Evolutionary conservation across 2,329 filamentous ascomycete genomes (phyloP), one percentile per base, ranked within the genome.

Genomic region (Cryphonectria radicalis): DNA sequence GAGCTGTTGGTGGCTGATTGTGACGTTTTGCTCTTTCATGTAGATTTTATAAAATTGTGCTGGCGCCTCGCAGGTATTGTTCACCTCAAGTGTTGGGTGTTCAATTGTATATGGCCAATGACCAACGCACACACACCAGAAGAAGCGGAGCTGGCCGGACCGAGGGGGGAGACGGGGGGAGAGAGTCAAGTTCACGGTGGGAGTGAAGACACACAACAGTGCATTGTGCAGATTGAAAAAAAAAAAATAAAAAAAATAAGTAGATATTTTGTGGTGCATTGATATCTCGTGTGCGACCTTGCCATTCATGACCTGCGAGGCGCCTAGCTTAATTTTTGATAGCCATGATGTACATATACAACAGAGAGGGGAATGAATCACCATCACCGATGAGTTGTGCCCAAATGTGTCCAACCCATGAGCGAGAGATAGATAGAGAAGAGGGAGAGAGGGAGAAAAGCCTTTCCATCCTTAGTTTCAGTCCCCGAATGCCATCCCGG

Each of bases 301-400:
- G 13, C 40, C n/a, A 22, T 19, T 8, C 32, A 17, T 13, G 14
- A 19, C 42, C 32, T 68, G 35, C 40, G 55, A 37, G 63, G 55
- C 66, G 32, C 17, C 40, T 63, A 19, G 64, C 35, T 37, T 17
- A 46, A 66, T 69, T 70, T 70, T 22, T 46, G 17, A 22, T 60
- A n/a, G 40, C 60, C 42, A 50, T 69, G 22, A 40, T 72, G 50
- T 72, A 70, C 63, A 70, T 67, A 57, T 64, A 72, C 43, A 65
- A 72, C 60, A 62, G 72, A 67, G 67, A 66, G 65, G 69, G 40
- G 62, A 70, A 50, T 22, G 46, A n/a, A n/a, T 50, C 43, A 46
- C 19, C 43, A 46, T 43, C 53, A 66, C 14, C 35, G 25, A 69
- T 63, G 28, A 46, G 60, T 25, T 17, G 53, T 50, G 64, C 53